Base-by-base conservation (phyloP, 2,329 filamentous ascomycete species). In the Diaporthe vaccinii region DNA sequence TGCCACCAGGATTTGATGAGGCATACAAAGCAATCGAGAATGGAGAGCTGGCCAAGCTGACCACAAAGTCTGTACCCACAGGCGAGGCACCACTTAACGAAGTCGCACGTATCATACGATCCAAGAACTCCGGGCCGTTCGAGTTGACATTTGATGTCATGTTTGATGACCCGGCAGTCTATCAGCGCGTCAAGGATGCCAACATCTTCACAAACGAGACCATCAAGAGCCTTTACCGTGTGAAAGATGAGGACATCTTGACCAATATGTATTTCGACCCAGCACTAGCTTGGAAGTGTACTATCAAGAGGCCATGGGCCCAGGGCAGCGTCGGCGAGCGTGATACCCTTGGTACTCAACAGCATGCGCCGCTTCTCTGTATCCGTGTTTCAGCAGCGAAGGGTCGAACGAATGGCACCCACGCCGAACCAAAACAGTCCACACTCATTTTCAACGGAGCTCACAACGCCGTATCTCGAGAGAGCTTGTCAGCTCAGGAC, bases 141-240 rank as follows among this genome's bases (percentile, higher is more conserved):
- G 87, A 90, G 76, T 82, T 90, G 39, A 89, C 88, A 0, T 83
- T 89, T 36, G 88, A 90, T 73, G 82, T 88, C 49, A 86, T 90
- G 71, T 90, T 90, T 78, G 79, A 79, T 0, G 79, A 82, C 0
- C 72, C 78, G 15, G 78, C 78, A 0, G 78, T 79, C 0, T 89
- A 85, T 74, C 36, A 79, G 1, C 74, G 78, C 6, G 82, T 88
- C 25, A 85, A 84, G 69, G 72, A 31, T 2, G 61, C 61, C 8
- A 17, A 67, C 14, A 46, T 67, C 3, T 46, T 67, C 28, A 67
- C 28, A 1, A 67, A 67, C 10, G 44, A 67, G 8, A 51, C 61
- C 41, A 67, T 67, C 10, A 67, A 67, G 20, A 51, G 20, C 8
- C 61, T 67, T 3, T 67, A 67, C 41, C 44, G 20, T 8, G 44